These are phyloP conservation scores for Penicillium steckii DNA, from an alignment of 495 filamentous ascomycete species.

Conservation along the genomic window DNA sequence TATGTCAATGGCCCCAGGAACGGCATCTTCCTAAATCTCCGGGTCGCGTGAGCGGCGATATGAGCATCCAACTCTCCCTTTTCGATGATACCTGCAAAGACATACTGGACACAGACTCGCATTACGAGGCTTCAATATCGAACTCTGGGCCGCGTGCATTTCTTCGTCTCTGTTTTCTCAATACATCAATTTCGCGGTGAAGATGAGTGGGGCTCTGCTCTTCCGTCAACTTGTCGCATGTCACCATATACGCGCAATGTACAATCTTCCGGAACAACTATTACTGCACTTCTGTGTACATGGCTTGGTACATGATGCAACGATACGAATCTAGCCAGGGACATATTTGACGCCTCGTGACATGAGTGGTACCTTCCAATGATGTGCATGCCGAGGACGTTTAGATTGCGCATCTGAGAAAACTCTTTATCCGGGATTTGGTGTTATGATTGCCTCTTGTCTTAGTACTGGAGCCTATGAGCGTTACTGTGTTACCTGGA, in stretches of 20 bases:
- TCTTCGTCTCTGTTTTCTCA: neutral
- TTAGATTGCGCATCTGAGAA: neutral
- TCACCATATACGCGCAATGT: neutral
- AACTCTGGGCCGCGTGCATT: neutral
- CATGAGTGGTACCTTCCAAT: neutral
- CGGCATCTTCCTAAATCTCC: conserved; percentile 6
- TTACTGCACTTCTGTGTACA: neutral
- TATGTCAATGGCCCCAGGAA: conserved; percentile 9
- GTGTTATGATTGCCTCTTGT: conserved; percentile 1
- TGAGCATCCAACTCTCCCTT: neutral
- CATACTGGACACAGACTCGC: too few relatives aligned
- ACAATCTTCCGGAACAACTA: neutral
- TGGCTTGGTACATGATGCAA: neutral
- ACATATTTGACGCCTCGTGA: neutral
- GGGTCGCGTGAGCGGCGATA: neutral
- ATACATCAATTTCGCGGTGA: too few relatives aligned
- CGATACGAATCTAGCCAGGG: neutral
- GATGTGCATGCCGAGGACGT: neutral
- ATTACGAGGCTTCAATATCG: too few relatives aligned
- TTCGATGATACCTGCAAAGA: too few relatives aligned
- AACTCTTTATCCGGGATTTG: neutral
- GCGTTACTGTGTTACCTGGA: conserved; percentile 9
- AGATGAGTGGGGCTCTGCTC: too few relatives aligned
- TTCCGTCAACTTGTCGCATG: neutral
- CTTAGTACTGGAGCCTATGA: neutral